These are phyloP conservation scores for Asterochloris erici DNA, from an alignment of 139 green algal genomes.

Conservation along the genomic window DNA sequence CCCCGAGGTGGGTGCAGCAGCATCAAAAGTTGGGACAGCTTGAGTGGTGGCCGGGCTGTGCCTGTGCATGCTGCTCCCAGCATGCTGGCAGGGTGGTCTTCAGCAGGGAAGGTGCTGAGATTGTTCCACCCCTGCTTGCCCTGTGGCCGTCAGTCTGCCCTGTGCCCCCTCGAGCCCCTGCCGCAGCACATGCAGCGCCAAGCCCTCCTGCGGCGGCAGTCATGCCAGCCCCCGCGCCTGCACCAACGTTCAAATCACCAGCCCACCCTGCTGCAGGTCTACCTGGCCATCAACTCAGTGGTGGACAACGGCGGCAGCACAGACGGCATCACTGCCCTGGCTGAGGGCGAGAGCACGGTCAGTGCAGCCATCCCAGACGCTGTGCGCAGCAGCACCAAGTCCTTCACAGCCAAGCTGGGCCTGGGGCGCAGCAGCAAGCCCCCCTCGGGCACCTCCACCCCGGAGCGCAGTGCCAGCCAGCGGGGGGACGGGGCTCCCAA, in stretches of 20 bases:
- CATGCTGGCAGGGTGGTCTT: no score
- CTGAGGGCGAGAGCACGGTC: neutral
- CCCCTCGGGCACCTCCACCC: neutral
- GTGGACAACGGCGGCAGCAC: constrained; percentile 6
- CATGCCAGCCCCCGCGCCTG: no score
- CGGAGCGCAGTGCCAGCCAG: constrained; percentile 19
- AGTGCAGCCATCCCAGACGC: neutral
- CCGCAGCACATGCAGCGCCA: no score
- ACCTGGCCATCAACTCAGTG: neutral
- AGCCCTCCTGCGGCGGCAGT: no score
- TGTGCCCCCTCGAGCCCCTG: no score
- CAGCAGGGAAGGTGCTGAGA: no score
- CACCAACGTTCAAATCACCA: neutral
- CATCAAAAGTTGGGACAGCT: neutral
- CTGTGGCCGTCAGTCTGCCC: no score
- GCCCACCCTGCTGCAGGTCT: neutral
- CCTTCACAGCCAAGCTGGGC: constrained; percentile 9
- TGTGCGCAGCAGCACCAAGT: constrained; percentile 4
- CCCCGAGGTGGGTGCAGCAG: constrained; percentile 25
- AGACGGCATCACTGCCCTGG: constrained; percentile 3
- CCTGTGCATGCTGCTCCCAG: neutral
- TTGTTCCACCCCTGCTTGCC: no score
- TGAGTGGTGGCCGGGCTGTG: neutral
- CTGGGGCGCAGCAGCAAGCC: neutral
- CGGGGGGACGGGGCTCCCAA: constrained; percentile 12